These are phyloP conservation scores for Hyparrhenia diplandra DNA, from an alignment of 176 grass and related monocot species.

Conservation along the genomic window DNA sequence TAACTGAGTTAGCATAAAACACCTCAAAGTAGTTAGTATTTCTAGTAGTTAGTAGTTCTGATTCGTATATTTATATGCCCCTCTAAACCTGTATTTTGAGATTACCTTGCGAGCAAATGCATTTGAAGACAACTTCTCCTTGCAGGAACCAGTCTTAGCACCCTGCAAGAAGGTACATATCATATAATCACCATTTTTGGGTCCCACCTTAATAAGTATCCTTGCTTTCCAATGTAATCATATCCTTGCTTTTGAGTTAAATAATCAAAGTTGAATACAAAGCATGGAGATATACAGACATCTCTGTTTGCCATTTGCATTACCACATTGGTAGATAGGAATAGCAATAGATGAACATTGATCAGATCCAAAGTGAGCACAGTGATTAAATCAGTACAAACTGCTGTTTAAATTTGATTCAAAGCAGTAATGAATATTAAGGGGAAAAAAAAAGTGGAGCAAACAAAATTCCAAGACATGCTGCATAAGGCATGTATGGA, in stretches of 20 bases:
- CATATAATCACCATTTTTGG: background rate
- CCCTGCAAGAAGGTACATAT: slow-evolving; percentile 32
- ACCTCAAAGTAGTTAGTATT: background rate
- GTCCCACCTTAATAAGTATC: too few relatives aligned
- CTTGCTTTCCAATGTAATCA: background rate
- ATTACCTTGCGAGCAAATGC: slow-evolving; percentile 63
- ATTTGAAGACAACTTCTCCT: slow-evolving; percentile 57
- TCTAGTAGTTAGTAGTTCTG: too few relatives aligned
- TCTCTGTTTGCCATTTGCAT: background rate
- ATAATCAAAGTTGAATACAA: background rate
- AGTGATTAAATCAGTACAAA: background rate
- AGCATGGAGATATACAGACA: slow-evolving; percentile 12
- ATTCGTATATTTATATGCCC: slow-evolving; percentile 2
- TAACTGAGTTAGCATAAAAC: background rate
- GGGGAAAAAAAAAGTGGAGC: background rate
- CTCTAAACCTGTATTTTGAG: background rate
- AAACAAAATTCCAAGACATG: background rate
- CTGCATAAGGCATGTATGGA: background rate
- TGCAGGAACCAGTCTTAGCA: slow-evolving; percentile 52
- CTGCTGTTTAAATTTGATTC: background rate
- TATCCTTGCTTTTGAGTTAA: background rate
- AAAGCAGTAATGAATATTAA: background rate
- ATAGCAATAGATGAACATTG: background rate
- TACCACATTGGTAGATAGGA: background rate
- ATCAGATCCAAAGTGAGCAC: background rate